Evolutionary conservation across 148 eudicot genomes (phyloP).

Genomic region (Suaeda aralocaspica): DNA sequence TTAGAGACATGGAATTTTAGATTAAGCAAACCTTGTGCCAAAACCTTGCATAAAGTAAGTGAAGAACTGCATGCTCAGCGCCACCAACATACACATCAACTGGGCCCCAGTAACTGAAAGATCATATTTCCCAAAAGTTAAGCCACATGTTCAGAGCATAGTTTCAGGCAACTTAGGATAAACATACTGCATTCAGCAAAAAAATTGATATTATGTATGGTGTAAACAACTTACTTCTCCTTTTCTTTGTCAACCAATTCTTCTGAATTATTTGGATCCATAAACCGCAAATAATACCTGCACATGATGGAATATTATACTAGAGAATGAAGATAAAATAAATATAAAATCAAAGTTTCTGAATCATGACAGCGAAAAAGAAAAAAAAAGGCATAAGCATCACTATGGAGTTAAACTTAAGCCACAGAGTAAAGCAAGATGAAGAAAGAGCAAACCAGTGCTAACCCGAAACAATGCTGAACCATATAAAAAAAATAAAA

Average conservation of each 20-base stretch:
- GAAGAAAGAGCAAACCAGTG: no score
- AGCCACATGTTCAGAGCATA: slow-evolving; percentile 4
- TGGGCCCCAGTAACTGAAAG: slow-evolving; percentile 90
- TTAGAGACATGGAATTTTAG: neutral
- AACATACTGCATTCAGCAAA: neutral
- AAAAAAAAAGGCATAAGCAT: neutral
- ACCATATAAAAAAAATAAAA: no score
- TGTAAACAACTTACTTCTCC: slow-evolving; percentile 54
- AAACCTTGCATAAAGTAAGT: slow-evolving; percentile 92
- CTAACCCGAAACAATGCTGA: no score
- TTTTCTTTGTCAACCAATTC: slow-evolving; percentile 74
- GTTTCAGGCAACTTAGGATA: slow-evolving; percentile 6
- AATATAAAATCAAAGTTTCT: no score
- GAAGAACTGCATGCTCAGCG: slow-evolving; percentile 99
- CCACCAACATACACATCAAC: slow-evolving; percentile 99
- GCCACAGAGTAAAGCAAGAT: neutral
- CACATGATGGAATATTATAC: slow-evolving; percentile 18
- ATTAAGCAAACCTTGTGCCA: slow-evolving; percentile 83
- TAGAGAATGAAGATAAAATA: neutral
- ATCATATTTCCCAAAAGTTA: slow-evolving; percentile 2
- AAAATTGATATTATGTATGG: neutral
- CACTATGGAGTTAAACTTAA: neutral
- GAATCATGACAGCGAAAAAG: neutral
- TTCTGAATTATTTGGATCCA: slow-evolving; percentile 84
- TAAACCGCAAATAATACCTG: slow-evolving; percentile 98